phyloP scores from a whole-genome alignment of 495 filamentous ascomycete species.

The Daldinia concentrica region DNA sequence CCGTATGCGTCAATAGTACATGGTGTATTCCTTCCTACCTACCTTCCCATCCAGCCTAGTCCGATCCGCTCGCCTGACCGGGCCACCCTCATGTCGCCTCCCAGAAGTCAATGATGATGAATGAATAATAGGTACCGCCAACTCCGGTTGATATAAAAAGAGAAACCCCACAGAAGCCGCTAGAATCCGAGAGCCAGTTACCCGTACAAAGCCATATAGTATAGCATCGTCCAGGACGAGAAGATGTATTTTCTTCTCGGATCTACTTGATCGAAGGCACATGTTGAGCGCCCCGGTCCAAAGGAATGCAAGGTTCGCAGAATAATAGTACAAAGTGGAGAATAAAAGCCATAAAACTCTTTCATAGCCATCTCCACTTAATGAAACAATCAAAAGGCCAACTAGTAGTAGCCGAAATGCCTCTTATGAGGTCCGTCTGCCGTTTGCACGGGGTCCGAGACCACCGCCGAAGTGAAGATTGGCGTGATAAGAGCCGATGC shows the following conservation, averaged over 20 bases:
- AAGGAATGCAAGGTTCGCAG: neutral
- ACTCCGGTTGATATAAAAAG: neutral
- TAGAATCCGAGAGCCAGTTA: neutral
- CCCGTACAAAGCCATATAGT: neutral
- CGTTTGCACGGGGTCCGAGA: constrained; percentile 22
- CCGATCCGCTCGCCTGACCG: neutral
- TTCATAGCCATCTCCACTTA: neutral
- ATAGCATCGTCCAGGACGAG: neutral
- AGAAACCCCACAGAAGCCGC: neutral
- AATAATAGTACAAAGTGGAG: neutral
- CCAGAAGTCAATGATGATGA: neutral
- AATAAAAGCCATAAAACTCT: neutral
- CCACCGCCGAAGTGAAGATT: constrained; percentile 20
- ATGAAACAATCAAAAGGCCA: neutral
- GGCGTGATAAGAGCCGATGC: constrained; percentile 72
- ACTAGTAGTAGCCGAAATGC: neutral
- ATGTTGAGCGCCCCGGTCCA: neutral
- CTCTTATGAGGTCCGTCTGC: neutral
- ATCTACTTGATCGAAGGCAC: neutral
- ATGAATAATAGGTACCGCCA: neutral
- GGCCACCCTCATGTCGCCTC: neutral
- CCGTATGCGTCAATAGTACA: no score
- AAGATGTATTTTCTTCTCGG: neutral
- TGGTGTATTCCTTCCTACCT: no score
- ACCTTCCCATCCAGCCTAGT: neutral